Evolutionary conservation across 345 rosid species (phyloP), one percentile per base, ranked within the genome.

Genomic region (Hypericum perforatum): DNA sequence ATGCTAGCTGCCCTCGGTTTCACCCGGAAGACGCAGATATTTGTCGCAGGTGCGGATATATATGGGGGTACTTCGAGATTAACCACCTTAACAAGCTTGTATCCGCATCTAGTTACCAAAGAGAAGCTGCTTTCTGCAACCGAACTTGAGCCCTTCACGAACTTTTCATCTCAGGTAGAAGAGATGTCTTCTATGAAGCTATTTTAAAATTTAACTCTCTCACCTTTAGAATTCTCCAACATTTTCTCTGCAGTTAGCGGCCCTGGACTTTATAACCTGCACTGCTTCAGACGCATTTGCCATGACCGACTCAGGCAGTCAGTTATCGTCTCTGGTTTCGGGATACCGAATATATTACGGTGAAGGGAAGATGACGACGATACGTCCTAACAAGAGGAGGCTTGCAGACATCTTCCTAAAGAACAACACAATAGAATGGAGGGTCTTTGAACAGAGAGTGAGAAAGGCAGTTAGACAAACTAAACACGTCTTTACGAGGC

Each of bases 241-340:
- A 1, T 54, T 37, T 16, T 11, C 41, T 62, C 38, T 80, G 73
- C 61, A 92, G 97, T 74, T 88, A 52, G 94, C 97, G 16, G 95
- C 86, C n/a, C 73, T 92, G 69, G 98, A 92, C 78, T 92, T 83
- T 67, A 85, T 92, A 43, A 87, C 67, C 5, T 88, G 98, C 69
- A 71, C 86, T 2, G 86, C 95, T 37, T 67, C 97, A 0, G 79
- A 85, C 67, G 94, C 94, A 55, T 92, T 92, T 70, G 91, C 97
- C 15, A 88, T 92, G 98, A 85, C 98, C 1, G 98, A 88, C 70
- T 88, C 97, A 0, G 97, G 98, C 42, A 92, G 98, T 64, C 98
- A 76, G 53, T 63, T 92, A 22, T 88, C 97, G 16, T 88, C 99
- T 53, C 61, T 85, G 63, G 89, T 94, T 5, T 84, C 99, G 10